Base-by-base conservation (phyloP, 2,329 filamentous ascomycete species). In the Beauveria caledonica region DNA sequence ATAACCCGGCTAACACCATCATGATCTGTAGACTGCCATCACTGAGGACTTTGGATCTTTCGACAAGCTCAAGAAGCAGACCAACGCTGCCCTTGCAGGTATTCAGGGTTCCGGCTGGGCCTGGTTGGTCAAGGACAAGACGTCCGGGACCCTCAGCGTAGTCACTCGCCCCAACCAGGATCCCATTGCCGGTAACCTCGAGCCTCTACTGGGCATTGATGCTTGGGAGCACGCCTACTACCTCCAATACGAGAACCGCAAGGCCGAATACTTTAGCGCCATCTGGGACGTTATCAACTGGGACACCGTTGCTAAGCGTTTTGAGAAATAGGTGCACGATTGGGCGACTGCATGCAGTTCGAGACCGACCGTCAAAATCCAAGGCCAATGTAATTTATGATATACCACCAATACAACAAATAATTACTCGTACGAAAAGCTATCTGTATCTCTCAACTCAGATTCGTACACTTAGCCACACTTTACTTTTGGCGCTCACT, bases 191-290 rank as follows among this genome's bases (percentile, higher is more conserved):
- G 92, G 92, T 54, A 88, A 88, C 73, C 90, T 88, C 72, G 82
- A 86, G 69, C 92, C 92, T 42, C 80, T 97, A 53, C 78, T 97
- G 51, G 92, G 92, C 61, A 88, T 97, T 69, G 92, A 97, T 78
- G 92, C 92, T 59, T 96, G 92, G 92, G 92, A 96, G 81, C 92
- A 96, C 77, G 92, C 92, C 57, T 96, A 95, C 81, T 95, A 96
- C 78, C 82, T 96, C 64, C 90, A 96, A 80, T 96, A 96, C 79
- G 84, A 96, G 85, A 96, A 96, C 82, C 87, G 91, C 76, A 96
- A 96, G 86, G 92, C 88, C 61, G 92, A 96, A 79, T 96, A 96
- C 82, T 96, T 96, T 77, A 84, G 84, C 69, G 90, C 90, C 62
- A 88, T 96, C 73, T 96, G 92, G 92, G 90, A 96, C 67, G 92